Base-by-base conservation (phyloP, 495 filamentous ascomycete genomes). In the Aspergillus funiculosus region DNA sequence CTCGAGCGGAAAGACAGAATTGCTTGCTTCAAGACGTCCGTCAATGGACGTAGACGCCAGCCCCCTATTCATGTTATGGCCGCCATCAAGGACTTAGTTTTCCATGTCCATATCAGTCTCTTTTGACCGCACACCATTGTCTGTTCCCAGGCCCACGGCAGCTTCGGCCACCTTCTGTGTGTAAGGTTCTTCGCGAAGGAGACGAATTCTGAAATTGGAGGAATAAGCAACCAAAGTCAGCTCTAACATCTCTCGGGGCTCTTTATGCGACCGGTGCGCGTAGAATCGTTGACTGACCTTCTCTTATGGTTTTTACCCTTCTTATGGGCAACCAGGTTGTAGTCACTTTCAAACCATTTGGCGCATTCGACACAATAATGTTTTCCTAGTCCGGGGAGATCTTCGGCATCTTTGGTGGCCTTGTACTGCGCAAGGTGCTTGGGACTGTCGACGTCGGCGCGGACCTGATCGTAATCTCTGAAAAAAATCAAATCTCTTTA, bases 321-420 rank as follows among this genome's bases (percentile, higher is more conserved):
- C 25, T 68, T 71, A 63, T 98, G 92, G 20, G 75, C 67, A 20
- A 79, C 73, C 48, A 94, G 69, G 56, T 82, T 92, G 54, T 79
- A 66, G 39, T 94, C 88, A 42, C 80, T 84, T 66, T 96, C 92
- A 62, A 91, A 96, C 83, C 85, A 96, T 70, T 94, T 96, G 28
- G 89, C 81, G 58, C 91, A 98, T 68, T 94, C 86, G n/a, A 85
- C 72, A 62, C 91, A 98, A 61, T 95, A 95, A 51, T 78, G 82
- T 57, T 74, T 69, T 4, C 91, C 91, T 20, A 95, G 69, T 0
- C 80, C 90, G 5, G 91, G 92, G 11, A 92, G 76, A 53, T 96
- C 91, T 60, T 95, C 91, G 14, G 76, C 67, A 19, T 86, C 83
- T 55, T 95, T 91, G 34, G 81, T 73, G 22, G 79, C 77, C 56